Conservation (phyloP, 129 eudicot species). For the Logfia minima region DNA sequence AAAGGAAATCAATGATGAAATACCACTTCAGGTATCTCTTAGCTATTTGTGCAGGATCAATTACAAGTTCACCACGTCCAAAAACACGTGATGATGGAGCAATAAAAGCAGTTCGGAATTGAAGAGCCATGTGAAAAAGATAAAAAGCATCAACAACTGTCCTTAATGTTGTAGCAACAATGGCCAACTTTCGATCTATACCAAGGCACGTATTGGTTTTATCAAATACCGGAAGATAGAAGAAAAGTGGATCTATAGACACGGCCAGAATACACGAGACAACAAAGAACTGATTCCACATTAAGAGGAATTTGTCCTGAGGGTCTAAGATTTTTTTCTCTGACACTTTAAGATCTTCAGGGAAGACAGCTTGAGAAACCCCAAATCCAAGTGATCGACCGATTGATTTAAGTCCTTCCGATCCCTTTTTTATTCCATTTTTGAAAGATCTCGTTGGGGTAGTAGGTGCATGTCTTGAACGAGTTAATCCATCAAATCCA, state of each 20-base stretch:
- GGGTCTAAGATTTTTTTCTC: constrained; percentile 89
- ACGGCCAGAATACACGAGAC: constrained; percentile 79
- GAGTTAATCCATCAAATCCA: constrained; percentile 55
- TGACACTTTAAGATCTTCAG: constrained; percentile 89
- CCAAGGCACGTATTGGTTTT: constrained; percentile 51
- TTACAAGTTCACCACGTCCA: constrained; percentile 97
- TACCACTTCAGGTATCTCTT: constrained; percentile 74
- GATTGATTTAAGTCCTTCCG: constrained; percentile 81
- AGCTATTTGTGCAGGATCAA: constrained; percentile 85
- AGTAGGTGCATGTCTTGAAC: constrained; percentile 39
- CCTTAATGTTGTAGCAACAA: constrained; percentile 73
- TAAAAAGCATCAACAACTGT: constrained; percentile 80
- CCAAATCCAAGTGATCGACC: constrained; percentile 79
- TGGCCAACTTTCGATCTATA: constrained; percentile 68
- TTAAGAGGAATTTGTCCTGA: constrained; percentile 71
- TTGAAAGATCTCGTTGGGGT: constrained; percentile 67
- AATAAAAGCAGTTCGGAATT: constrained; percentile 87
- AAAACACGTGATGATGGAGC: constrained; percentile 97
- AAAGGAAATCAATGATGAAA: constrained; percentile 78
- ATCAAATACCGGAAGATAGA: constrained; percentile 79
- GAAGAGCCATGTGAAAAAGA: constrained; percentile 85
- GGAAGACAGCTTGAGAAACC: constrained; percentile 83
- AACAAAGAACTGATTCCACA: constrained; percentile 73
- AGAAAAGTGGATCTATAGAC: constrained; percentile 83
- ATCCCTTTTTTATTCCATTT: constrained; percentile 67